Evolutionary conservation across 345 rosid genomes (phyloP).

Genomic region (Combretum micranthum): DNA sequence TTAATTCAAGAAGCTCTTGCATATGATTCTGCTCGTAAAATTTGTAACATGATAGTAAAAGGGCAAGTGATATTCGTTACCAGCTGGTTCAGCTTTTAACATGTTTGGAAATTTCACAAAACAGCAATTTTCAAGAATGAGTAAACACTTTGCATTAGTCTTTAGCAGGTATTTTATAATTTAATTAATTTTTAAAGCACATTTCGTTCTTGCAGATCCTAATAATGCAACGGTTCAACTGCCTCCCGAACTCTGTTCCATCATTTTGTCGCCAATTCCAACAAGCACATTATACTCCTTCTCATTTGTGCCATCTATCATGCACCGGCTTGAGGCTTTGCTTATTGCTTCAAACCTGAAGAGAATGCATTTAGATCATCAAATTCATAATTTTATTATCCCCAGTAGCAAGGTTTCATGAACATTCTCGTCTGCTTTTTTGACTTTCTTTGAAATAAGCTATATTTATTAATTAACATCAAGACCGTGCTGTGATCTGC

Average conservation of each 20-base stretch:
- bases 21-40: too few relatives aligned
- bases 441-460: background rate
- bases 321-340: slow-evolving; percentile 75
- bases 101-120: too few relatives aligned
- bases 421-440: slow-evolving; percentile 10
- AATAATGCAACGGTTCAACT: slow-evolving; percentile 44
- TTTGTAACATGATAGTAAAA: too few relatives aligned
- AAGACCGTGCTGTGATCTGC: background rate
- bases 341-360: slow-evolving; percentile 63
- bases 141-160: too few relatives aligned
- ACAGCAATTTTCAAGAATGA: too few relatives aligned
- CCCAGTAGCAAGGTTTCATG: slow-evolving; percentile 55
- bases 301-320: slow-evolving; percentile 63
- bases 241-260: slow-evolving; percentile 81
- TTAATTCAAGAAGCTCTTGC: too few relatives aligned
- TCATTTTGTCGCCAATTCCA: slow-evolving; percentile 61
- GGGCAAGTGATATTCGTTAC: too few relatives aligned
- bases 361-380: slow-evolving; percentile 37
- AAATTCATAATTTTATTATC: slow-evolving; percentile 32
- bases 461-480: background rate
- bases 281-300: slow-evolving; percentile 59
- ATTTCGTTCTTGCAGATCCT: slow-evolving; percentile 35
- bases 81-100: too few relatives aligned
- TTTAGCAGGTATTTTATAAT: too few relatives aligned
- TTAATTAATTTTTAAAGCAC: too few relatives aligned